Base-by-base conservation (phyloP, 331 rosid species). In the Pyrus hybrid region DNA sequence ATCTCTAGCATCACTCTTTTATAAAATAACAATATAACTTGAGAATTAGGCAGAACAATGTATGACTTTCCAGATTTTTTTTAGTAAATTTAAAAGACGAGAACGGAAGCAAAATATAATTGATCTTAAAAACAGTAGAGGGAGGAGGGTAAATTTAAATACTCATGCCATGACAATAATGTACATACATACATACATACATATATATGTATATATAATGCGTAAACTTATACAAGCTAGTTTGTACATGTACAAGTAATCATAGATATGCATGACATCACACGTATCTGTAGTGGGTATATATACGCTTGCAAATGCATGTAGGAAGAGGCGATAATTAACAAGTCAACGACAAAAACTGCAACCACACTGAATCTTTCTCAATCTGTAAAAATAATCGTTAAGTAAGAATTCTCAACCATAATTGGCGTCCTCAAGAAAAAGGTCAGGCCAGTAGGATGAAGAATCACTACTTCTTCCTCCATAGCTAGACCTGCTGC, bases 371-470 rank as follows among this genome's bases (percentile, higher is more conserved):
- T 11, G 47, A 41, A 41, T 41, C 47, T 11, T 41, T 11, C 14
- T 41, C 47, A 41, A 68, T 21, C 33, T 63, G 11, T 23, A 28
- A 29, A 41, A 51, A 51, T 6, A 74, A 45, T 28, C 11, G 70
- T 76, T 18, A 75, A 77, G 80, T 84, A 87, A 63, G 85, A 86
- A 78, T 81, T 76, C 13, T 58, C 83, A 79, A 72, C 86, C 86
- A 81, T 69, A 76, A 80, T 77, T 45, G 85, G 82, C 85, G 76
- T 85, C 90, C 54, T 85, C 88, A 66, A 85, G 74, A 70, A 85
- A 82, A 22, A 88, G 76, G 32, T 87, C 87, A 37, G 92, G 76
- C 92, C 92, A 90, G 83, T 74, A 84, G 32, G 94, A 79, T 13
- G 89, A 80, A 72, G 80, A 62, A 25, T 41, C n/a, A 14, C 26